Conservation (phyloP, 805 yeast genomes). For the Pichia ethanolica region DNA sequence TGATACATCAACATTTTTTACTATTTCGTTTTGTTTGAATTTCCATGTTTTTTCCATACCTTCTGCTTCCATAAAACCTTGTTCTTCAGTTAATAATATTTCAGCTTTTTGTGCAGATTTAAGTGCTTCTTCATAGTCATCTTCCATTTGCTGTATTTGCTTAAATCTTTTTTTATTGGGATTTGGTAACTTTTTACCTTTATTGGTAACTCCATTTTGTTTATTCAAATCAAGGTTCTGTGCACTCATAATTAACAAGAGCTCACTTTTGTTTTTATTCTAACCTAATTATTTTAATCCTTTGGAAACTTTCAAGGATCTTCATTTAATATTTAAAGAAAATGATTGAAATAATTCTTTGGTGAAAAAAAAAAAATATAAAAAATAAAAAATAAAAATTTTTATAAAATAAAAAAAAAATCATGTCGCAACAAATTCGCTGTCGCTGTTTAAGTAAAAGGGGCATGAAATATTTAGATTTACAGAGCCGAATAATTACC, state of each 20-base stretch:
- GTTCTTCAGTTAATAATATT: conserved; percentile 72
- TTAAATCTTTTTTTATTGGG: conserved; percentile 6
- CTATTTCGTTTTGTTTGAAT: conserved; percentile 74
- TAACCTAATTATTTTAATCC: no score
- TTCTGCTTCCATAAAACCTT: conserved; percentile 87
- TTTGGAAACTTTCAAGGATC: no score
- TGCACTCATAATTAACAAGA: neutral
- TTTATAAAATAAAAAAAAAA: no score
- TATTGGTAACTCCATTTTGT: neutral
- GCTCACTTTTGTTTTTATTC: no score
- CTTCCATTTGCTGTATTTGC: conserved; percentile 56
- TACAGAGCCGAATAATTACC: no score
- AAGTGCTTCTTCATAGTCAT: conserved; percentile 70
- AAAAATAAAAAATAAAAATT: no score
- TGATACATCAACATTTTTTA: conserved; percentile 62
- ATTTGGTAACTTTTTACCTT: neutral
- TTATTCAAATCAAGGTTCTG: neutral
- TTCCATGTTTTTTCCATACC: conserved; percentile 91
- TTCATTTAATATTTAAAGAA: no score
- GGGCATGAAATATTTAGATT: no score
- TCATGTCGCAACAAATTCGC: no score
- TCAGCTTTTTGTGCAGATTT: conserved; percentile 82
- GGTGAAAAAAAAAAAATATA: no score
- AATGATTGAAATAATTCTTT: no score
- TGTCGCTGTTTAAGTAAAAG: no score